A percentile compares a stretch with the other conserved stretches of the same genome.
phyloP scores from a whole-genome alignment of 108 stramenopile species.

The Cyclostephanos tholiformis region DNA sequence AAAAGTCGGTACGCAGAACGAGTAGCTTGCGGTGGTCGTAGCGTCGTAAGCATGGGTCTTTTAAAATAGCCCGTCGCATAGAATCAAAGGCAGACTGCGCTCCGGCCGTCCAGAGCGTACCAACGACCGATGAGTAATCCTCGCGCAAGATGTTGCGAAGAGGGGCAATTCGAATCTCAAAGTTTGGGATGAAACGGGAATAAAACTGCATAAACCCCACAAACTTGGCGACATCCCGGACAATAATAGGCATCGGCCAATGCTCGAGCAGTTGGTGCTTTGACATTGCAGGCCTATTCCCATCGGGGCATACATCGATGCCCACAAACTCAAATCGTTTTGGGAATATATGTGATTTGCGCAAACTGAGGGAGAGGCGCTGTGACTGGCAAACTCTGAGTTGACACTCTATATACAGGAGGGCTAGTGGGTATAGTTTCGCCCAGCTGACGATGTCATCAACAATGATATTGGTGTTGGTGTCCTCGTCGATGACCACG shows the following conservation, averaged over 20 bases:
- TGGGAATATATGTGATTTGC: not conserved
- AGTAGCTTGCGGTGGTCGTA: not conserved
- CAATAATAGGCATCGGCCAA: not conserved
- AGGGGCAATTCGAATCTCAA: not conserved
- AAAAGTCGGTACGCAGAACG: not conserved
- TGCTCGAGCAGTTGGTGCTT: not conserved
- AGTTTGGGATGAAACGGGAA: not conserved
- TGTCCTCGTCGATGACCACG: not conserved
- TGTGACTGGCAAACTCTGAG: not conserved
- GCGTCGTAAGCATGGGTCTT: not conserved
- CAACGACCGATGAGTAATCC: not conserved
- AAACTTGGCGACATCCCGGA: not conserved
- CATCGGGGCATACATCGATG: not conserved
- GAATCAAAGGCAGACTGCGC: not conserved
- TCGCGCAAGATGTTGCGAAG: not conserved
- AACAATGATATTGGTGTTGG: not conserved
- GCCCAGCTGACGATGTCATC: constrained; percentile 6
- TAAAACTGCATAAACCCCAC: not conserved
- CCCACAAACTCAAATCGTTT: not conserved
- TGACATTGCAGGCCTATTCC: not conserved
- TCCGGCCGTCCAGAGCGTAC: not conserved
- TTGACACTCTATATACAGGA: not conserved
- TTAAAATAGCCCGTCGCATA: constrained; percentile 1
- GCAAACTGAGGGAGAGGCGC: not conserved
- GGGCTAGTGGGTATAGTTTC: not conserved